Base-by-base conservation (phyloP, 768 basidiomycete genomes). In the Naganishia antarctica region DNA sequence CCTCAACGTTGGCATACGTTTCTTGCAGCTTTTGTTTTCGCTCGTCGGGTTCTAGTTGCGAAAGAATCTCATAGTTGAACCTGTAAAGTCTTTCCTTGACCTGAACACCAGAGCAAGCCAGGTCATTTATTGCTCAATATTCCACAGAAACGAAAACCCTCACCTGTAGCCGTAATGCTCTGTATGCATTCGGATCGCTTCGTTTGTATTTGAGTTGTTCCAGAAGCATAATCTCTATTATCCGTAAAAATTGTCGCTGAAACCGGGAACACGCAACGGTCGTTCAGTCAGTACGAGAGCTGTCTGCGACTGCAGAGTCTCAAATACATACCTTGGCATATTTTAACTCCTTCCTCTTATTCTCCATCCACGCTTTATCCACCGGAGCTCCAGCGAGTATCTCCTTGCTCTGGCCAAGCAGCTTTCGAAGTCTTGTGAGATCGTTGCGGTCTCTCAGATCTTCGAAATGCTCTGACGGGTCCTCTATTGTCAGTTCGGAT, bases 391-490 rank as follows among this genome's bases (percentile, higher is more conserved):
- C 86, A 71, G 91, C 81, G 74, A 83, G 87, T 4, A 77, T 71
- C 43, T 61, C 49, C 12, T 68, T 45, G 23, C 83, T 88, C 67
- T 93, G 87, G 0, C 83, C 83, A 1, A 89, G 87, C 73, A 91
- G 80, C 74, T 84, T 87, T 1, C 90, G 81, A 21, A 98, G 81
- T 83, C 88, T 88, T 67, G 82, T 80, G 21, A 98, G 81, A 76
- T 99, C 96, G 69, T 88, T 89, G 61, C 90, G 87, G 79, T 98
- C 96, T 34, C 94, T 82, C 45, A 98, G 82, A 76, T 98, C 96
- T 76, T 98, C 94, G 73, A 99, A 97, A 11, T 90, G 89, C 79
- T 99, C 96, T 0, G 91, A 91, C 1, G 96, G 96, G 75, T 99
- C 96, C 79, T 99, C 96, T 23, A 99, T 89, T 1, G 92, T 96